Evolutionary conservation across 2,329 filamentous ascomycete genomes (phyloP).

Genomic region (Ceratocystis diversiconidia): DNA sequence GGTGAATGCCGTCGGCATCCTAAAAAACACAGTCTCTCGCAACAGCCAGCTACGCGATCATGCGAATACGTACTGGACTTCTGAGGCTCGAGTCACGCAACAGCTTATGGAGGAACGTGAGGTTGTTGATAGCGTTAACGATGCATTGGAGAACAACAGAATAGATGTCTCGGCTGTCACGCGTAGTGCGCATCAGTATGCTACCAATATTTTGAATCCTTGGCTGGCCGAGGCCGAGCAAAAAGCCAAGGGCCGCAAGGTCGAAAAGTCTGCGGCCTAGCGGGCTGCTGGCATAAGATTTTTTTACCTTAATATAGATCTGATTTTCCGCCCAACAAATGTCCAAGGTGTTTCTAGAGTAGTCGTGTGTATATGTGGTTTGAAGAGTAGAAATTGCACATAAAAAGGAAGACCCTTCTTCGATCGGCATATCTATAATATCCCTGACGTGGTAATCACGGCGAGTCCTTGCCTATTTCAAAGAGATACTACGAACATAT

Average conservation of each 20-base stretch:
- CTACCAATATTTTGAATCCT: conserved; percentile 29
- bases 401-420: no score
- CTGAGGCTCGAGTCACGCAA: conserved; percentile 57
- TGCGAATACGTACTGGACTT: conserved; percentile 63
- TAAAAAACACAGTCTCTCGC: conserved; percentile 65
- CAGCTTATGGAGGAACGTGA: conserved; percentile 68
- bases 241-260: conserved; percentile 7
- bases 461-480: not conserved
- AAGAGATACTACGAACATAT: not conserved
- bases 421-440: no score
- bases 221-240: conserved; percentile 13
- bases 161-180: conserved; percentile 49
- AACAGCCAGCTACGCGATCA: conserved; percentile 55
- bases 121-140: conserved; percentile 56
- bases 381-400: no score
- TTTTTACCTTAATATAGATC: not conserved
- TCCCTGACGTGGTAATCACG: no score
- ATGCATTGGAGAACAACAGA: conserved; percentile 44
- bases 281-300: not conserved
- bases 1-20: conserved; percentile 56
- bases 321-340: not conserved
- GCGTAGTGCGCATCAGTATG: conserved; percentile 50
- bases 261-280: not conserved
- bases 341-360: not conserved
- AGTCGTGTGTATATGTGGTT: no score